Evolutionary conservation across 2,329 filamentous ascomycete genomes (phyloP).

Genomic region (Harringtonia aguacate): DNA sequence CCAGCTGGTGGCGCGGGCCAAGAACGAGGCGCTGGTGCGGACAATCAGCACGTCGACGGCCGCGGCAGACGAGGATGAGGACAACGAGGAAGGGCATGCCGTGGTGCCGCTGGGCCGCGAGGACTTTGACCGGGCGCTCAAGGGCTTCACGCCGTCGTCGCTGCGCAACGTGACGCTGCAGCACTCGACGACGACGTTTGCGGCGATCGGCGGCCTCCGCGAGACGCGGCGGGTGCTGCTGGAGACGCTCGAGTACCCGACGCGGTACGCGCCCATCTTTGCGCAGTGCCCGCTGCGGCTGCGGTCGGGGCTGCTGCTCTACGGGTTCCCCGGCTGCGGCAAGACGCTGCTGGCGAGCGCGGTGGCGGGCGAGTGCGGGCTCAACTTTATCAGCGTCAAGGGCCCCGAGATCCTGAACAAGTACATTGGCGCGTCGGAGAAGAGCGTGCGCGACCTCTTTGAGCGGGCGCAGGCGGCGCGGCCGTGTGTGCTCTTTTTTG

Average conservation of each 20-base stretch:
- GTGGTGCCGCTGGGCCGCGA: conserved; percentile 54
- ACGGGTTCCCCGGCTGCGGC: conserved; percentile 91
- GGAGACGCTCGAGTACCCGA: conserved; percentile 93
- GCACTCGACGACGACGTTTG: conserved; percentile 84
- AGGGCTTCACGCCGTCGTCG: conserved; percentile 90
- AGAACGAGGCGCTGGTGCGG: conserved; percentile 87
- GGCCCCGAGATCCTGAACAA: conserved; percentile 98
- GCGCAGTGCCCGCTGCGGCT: conserved; percentile 91
- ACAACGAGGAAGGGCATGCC: conserved; percentile 28
- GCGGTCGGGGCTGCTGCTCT: conserved; percentile 83
- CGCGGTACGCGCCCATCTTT: conserved; percentile 96
- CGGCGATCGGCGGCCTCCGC: conserved; percentile 78
- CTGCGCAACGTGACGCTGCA: conserved; percentile 91
- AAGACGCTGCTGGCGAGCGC: conserved; percentile 93
- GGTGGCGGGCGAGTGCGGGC: conserved; percentile 92
- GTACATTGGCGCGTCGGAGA: conserved; percentile 96
- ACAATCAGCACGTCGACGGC: conserved; percentile 13
- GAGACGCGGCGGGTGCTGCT: conserved; percentile 84
- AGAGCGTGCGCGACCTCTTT: conserved; percentile 90
- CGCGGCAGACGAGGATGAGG: conserved; percentile 33
- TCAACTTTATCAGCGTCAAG: conserved; percentile 98
- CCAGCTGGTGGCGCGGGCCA: conserved; percentile 73
- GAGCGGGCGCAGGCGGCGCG: conserved; percentile 82
- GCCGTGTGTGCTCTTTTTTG: conserved; percentile 94
- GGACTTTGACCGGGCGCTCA: conserved; percentile 77